Percentiles rank a stretch among this genome's conserved stretches.
Conservation (phyloP, 2,329 filamentous ascomycete genomes). For the Raffaelea arxii region DNA sequence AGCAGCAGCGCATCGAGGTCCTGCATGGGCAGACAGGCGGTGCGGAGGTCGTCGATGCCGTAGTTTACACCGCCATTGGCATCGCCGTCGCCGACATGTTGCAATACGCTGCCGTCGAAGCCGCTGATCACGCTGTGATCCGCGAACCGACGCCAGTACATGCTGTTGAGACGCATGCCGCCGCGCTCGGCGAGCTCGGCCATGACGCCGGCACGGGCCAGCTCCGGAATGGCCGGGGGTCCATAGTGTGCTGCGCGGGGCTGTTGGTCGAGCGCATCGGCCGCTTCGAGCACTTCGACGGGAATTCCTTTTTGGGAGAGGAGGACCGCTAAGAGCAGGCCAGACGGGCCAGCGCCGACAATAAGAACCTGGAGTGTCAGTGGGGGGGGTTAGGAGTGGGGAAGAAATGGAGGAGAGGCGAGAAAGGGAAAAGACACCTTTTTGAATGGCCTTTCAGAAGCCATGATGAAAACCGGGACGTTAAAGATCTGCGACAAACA, state of each 20-base stretch:
- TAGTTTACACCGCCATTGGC: constrained; percentile 11
- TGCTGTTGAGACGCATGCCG: constrained; percentile 27
- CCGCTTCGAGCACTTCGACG: constrained; percentile 45
- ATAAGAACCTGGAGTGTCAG: constrained; percentile 38
- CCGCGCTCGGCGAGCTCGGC: constrained; percentile 29
- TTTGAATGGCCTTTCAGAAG: no score
- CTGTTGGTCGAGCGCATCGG: constrained; percentile 43
- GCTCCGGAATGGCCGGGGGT: constrained; percentile 45
- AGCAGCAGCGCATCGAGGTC: constrained; percentile 33
- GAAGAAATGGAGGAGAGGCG: no score
- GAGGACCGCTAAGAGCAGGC: constrained; percentile 39
- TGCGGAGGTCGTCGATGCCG: constrained; percentile 24
- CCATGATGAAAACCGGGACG: no score
- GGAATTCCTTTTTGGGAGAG: constrained; percentile 42
- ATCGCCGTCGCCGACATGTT: constrained; percentile 23
- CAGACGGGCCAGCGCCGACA: constrained; percentile 39
- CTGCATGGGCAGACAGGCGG: constrained; percentile 30
- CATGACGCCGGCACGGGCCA: constrained; percentile 49
- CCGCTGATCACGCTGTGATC: constrained; percentile 26
- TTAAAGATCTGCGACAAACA: no score
- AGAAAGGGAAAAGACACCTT: no score
- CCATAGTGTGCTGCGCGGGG: constrained; percentile 55
- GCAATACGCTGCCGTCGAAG: constrained; percentile 24
- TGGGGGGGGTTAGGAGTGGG: no score
- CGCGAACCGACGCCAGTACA: constrained; percentile 28